Base-by-base conservation (phyloP, 192 early-diverging fungal genomes). In the Obelidium mucronatum region DNA sequence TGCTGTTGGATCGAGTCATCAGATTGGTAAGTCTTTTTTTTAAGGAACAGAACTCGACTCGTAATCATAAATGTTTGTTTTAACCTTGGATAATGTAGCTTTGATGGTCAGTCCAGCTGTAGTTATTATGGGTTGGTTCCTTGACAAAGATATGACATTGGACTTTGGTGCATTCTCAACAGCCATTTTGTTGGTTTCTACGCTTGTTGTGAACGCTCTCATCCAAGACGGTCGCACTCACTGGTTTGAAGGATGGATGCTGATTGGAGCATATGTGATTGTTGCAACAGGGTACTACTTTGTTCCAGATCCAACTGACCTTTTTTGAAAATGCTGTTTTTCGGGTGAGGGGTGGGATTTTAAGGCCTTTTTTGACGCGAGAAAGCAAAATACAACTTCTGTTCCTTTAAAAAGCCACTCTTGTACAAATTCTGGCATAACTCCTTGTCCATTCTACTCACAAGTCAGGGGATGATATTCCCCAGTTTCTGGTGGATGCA, bases 221-320 rank as follows among this genome's bases (percentile, higher is more conserved):
- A 86, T 91, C 31, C 71, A 81, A 67, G 96, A 97, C 78, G 97
- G 97, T 15, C 79, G 91, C 54, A 92, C 91, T 4, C 96, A 97
- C 81, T 98, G 94, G 95, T 84, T 98, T 19, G 95, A 96, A 80
- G 97, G 97, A 5, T 86, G 87, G 40, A 88, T 96, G 82, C 80
- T 97, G 34, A 80, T 98, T 40, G 88, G 86, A 4, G 86, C 92
- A 0, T 98, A 97, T 85, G 52, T 89, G 26, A 94, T 98, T 58
- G 89, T 98, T 61, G 92, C 88, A 28, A 85, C 94, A 26, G 94
- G 93, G 3, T 96, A 93, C 74, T 95, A 85, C 79, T 90, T 92
- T 59, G 55, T 72, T 55, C 70, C 70, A 19, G 67, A 69, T 40
- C 63, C 63, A n/a, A 42, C 31, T 48, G 64, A 66, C 33, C n/a